Base-by-base conservation (phyloP, 2,329 filamentous ascomycete species). In the Monosporascus sp. region DNA sequence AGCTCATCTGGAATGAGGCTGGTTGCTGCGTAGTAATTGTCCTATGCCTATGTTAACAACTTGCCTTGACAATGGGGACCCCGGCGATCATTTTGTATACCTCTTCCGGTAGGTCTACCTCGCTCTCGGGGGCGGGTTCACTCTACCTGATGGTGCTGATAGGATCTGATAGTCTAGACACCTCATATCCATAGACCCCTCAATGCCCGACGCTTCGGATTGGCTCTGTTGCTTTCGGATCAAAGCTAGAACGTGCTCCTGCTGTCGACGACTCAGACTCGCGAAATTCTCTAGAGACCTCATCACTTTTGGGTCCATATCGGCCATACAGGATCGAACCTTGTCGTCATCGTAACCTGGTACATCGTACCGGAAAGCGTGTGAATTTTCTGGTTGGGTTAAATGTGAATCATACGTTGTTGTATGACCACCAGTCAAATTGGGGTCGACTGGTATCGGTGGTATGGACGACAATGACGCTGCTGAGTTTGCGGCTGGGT, bases 261-360 rank as follows among this genome's bases (percentile, higher is more conserved):
- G 63, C 35, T 65, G 64, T 37, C 51, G 54, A 26, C 60, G 53
- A 37, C 50, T 63, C 47, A 61, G 54, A 41, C 51, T 54, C 22
- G 59, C 60, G 43, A 66, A 58, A 26, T 57, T 61, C 22, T 65
- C 58, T 11, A 66, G 57, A 2, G 63, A 60, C 22, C 52, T 49
- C 45, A 63, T 49, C 54, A 63, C 58, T 47, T 63, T 58, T 11
- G 57, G 52, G 31, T 59, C 58, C 7, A 61, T 52, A 5, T 53
- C 58, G 5, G 55, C 51, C 11, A 60, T 52, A 52, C 57, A 59
- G 35, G 53, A 38, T 51, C 55, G 56, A 15, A 54, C 37, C 38
- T 60, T 56, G 11, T 55, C 58, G 7, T 58, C 50, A 14, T 54
- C 55, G 40, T 58, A 62, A 9, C 37, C 50, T 3, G 51, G 40